A percentile compares a stretch with the other conserved stretches of the same genome.
phyloP scores from a whole-genome alignment of 2,329 filamentous ascomycete genomes.

The Curvularia sp. region DNA sequence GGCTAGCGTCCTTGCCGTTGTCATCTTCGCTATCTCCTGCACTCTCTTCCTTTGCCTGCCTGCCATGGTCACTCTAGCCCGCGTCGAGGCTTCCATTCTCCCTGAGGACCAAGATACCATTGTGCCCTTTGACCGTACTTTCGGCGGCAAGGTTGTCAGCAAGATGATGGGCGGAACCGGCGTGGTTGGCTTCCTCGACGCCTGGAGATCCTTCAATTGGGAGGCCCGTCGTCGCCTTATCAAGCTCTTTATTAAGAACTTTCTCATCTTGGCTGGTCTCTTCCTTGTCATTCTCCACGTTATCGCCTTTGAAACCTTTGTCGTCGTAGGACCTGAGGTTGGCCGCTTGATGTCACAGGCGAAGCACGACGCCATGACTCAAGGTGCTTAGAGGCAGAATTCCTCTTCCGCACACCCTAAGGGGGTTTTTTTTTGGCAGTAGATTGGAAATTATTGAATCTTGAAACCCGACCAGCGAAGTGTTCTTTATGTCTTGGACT shows the following conservation, averaged over 20 bases:
- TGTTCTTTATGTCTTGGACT: not conserved
- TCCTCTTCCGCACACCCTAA: not conserved
- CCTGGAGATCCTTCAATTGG: conserved; percentile 79
- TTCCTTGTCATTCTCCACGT: conserved; percentile 58
- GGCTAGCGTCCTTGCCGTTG: conserved; percentile 53
- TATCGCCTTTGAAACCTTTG: conserved; percentile 60
- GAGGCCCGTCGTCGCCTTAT: conserved; percentile 75
- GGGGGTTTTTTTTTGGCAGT: not conserved
- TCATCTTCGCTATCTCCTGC: conserved; percentile 55
- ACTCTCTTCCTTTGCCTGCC: conserved; percentile 78
- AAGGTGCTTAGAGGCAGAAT: not conserved
- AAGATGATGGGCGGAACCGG: conserved; percentile 69
- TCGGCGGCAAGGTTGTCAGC: conserved; percentile 78
- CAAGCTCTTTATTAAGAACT: conserved; percentile 77
- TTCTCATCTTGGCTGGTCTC: conserved; percentile 60
- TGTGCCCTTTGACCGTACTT: conserved; percentile 88
- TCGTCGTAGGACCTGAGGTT: conserved; percentile 54
- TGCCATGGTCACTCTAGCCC: conserved; percentile 75
- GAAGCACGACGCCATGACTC: conserved; percentile 24
- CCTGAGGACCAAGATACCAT: conserved; percentile 82
- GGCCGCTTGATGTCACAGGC: conserved; percentile 30
- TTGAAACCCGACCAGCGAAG: not conserved
- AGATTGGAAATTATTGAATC: not conserved
- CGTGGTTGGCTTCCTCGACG: conserved; percentile 73
- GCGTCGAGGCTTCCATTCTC: conserved; percentile 86